Percentiles rank a stretch among this genome's conserved stretches.
phyloP scores from a whole-genome alignment of 1,139 yeast species.

The Geotrichum bryndzae region DNA sequence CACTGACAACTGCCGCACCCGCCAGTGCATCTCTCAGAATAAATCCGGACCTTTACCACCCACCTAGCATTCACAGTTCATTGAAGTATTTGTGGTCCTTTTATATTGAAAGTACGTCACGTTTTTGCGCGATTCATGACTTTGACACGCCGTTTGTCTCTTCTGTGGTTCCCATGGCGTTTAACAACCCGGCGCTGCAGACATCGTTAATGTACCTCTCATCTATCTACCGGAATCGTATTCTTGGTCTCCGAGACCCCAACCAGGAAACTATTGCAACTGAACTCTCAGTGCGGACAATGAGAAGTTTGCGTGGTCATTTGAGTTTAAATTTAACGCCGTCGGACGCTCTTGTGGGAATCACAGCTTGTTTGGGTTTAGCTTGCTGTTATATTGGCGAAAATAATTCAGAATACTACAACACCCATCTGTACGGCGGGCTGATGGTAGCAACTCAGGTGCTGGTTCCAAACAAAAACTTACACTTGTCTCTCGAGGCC shows the following conservation, averaged over 20 bases:
- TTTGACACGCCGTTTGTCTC: slow-evolving; percentile 19
- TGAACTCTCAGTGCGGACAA: slow-evolving; percentile 11
- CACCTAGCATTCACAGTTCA: background rate
- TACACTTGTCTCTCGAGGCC: slow-evolving; percentile 7
- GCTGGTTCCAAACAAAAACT: slow-evolving; percentile 15
- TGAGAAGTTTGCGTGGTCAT: slow-evolving; percentile 13
- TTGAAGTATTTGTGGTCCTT: slow-evolving; percentile 17
- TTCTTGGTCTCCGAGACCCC: slow-evolving; percentile 11
- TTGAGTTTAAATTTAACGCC: slow-evolving; percentile 8
- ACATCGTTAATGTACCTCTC: slow-evolving; percentile 18
- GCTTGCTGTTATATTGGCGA: slow-evolving; percentile 18
- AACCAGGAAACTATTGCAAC: slow-evolving; percentile 13
- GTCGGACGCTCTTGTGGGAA: slow-evolving; percentile 9
- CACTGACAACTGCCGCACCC: background rate
- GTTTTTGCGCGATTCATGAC: slow-evolving; percentile 20
- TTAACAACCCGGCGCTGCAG: slow-evolving; percentile 16
- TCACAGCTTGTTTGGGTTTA: slow-evolving; percentile 18
- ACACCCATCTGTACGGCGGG: slow-evolving; percentile 18
- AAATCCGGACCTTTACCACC: slow-evolving; percentile 6
- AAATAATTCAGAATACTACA: slow-evolving; percentile 12
- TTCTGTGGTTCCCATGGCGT: slow-evolving; percentile 18
- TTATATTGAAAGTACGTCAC: slow-evolving; percentile 16
- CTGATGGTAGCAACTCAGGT: slow-evolving; percentile 17
- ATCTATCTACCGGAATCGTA: slow-evolving; percentile 15
- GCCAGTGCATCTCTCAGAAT: background rate